Base-by-base conservation (phyloP, 805 yeast species). In the Zygosaccharomyces kombuchaensis region DNA sequence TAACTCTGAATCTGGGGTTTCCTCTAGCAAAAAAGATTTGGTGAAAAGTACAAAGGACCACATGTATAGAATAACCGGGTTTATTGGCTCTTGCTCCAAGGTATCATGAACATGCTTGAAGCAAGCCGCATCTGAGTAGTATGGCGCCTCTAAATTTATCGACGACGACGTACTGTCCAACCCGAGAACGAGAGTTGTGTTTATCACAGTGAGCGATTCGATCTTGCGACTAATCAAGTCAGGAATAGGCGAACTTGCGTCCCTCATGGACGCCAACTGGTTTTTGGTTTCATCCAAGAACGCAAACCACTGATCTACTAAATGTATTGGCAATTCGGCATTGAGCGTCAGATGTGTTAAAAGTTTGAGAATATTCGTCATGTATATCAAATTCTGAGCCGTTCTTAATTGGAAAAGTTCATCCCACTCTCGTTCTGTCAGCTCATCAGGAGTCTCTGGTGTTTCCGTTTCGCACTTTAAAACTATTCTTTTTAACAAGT, bases 1-100 rank as follows among this genome's bases (percentile, higher is more conserved):
- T 14, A 52, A 40, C 9, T 56, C 55, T 7, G 49, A 50, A 2
- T 59, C 58, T 23, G 71, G 66, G 14, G 57, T 57, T 34, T 73
- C 75, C 36, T 71, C 72, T n/a, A 76, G 55, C 2, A 75, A 56
- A 16, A 72, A 66, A 6, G 70, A 69, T 48, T 81, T 79, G 17
- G 82, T 67, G 52, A 78, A 77, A 9, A 81, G 58, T 9, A 81
- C 61, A 10, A 82, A 75, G 25, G 86, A 76, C 91, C 91, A 85
- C 17, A 79, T 74, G 57, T 82, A 84, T 36, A 78, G 60, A 0
- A 81, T 66, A 9, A 83, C 60, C 2, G 85, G 66, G 49, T 77
- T 76, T 2, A 64, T 47, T 9, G 68, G 61, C 1, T 73, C 56
- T 8, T 64, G 57, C 4, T 66, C 44, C 13, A 81, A 59, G 3